phyloP scores from a whole-genome alignment of 148 eudicot genomes.

The Nepenthes gracilis region DNA sequence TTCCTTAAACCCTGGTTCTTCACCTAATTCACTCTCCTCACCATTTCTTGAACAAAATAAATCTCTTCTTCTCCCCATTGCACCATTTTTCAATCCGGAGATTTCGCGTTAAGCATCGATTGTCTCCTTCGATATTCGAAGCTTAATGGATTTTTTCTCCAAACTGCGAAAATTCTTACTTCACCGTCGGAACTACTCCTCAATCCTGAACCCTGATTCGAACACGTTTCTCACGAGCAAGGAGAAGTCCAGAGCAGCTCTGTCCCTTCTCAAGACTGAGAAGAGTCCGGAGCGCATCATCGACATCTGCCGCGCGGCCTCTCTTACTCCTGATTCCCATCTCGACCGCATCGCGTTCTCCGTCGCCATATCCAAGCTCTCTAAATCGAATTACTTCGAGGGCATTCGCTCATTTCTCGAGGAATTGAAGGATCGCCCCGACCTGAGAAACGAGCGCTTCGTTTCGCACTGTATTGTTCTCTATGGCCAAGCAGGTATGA shows the following conservation, averaged over 20 bases:
- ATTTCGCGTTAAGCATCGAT: too few relatives aligned
- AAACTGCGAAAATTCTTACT: not conserved
- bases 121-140: too few relatives aligned
- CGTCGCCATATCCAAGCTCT: slow-evolving; percentile 47
- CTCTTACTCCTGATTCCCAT: slow-evolving; percentile 50
- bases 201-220: slow-evolving; percentile 37
- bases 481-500: slow-evolving; percentile 66
- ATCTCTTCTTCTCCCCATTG: too few relatives aligned
- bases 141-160: too few relatives aligned
- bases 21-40: too few relatives aligned
- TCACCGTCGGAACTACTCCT: slow-evolving; percentile 26
- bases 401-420: slow-evolving; percentile 44
- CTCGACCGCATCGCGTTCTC: slow-evolving; percentile 72
- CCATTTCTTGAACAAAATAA: too few relatives aligned
- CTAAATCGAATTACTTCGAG: slow-evolving; percentile 27
- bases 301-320: slow-evolving; percentile 63
- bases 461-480: slow-evolving; percentile 53
- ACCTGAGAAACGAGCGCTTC: slow-evolving; percentile 40
- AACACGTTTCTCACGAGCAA: slow-evolving; percentile 26
- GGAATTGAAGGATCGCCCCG: slow-evolving; percentile 49
- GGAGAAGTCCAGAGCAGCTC: slow-evolving; percentile 50
- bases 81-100: too few relatives aligned
- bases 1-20: too few relatives aligned
- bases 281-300: slow-evolving; percentile 61
- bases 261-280: slow-evolving; percentile 49